Conservation (phyloP, 208 protist species). For the Histomonas meleagridis region DNA sequence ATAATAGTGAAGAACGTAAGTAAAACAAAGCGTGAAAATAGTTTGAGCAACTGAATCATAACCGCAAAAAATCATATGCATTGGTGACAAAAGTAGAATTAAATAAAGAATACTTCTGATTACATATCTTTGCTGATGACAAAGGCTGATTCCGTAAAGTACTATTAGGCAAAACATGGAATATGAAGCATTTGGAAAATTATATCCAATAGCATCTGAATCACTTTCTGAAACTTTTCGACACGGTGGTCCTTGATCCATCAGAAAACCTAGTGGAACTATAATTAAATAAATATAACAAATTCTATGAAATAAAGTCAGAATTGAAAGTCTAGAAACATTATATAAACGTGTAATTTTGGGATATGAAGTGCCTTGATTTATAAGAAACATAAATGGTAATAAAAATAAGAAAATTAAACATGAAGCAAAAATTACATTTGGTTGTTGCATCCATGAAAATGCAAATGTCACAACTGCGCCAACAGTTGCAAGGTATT, state of each 20-base stretch:
- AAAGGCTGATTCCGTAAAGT: neutral
- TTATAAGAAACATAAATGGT: neutral
- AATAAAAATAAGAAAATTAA: neutral
- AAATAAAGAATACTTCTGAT: neutral
- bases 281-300: neutral
- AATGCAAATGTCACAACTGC: too few species aligned
- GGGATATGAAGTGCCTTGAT: neutral
- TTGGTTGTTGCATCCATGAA: too few species aligned
- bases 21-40: neutral
- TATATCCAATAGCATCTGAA: too few species aligned
- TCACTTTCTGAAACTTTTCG: too few species aligned
- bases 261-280: neutral
- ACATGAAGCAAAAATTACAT: neutral
- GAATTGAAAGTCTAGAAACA: slow-evolving; percentile 23
- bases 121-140: neutral
- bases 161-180: neutral
- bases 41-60: neutral
- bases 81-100: neutral
- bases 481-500: too few species aligned
- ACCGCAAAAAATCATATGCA: neutral
- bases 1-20: slow-evolving; percentile 18
- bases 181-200: neutral
- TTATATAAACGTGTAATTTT: slow-evolving; percentile 9
- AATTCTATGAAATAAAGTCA: slow-evolving; percentile 15
- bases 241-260: neutral